Conservation (phyloP, 2,329 filamentous ascomycete genomes). For the Sporothrix sp. region DNA sequence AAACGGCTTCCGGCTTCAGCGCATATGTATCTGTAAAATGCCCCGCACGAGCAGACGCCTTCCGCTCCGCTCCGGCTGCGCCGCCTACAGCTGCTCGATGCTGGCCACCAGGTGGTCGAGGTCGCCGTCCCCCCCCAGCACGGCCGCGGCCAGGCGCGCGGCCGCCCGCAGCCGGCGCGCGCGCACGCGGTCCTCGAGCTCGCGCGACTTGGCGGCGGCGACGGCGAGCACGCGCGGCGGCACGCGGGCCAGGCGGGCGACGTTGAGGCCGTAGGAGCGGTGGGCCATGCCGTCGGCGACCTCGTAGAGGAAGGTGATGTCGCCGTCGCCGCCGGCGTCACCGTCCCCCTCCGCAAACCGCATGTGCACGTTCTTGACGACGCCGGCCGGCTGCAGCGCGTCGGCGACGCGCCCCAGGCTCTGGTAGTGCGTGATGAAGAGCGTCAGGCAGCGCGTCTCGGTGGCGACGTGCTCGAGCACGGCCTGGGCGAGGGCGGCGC, state of each 20-base stretch:
- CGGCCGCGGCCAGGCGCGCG: conserved; percentile 31
- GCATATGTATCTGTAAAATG: too few relatives aligned
- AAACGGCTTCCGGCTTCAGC: too few relatives aligned
- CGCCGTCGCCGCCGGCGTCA: conserved; percentile 22
- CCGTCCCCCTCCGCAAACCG: conserved; percentile 49
- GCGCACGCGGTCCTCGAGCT: conserved; percentile 67
- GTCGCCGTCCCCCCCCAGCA: conserved; percentile 25
- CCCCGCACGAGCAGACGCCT: too few relatives aligned
- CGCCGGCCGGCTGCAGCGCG: conserved; percentile 43
- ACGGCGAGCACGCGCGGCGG: conserved; percentile 67
- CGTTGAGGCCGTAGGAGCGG: conserved; percentile 88
- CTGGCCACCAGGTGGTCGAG: conserved; percentile 44
- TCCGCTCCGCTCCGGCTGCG: neutral
- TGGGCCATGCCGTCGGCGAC: conserved; percentile 86
- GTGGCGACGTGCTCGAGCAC: conserved; percentile 78
- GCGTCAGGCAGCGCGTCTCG: conserved; percentile 63
- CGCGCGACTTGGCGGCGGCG: conserved; percentile 66
- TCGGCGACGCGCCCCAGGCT: conserved; percentile 62
- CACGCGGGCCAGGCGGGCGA: conserved; percentile 75
- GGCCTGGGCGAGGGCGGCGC: conserved; percentile 87
- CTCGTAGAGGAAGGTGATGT: conserved; percentile 92
- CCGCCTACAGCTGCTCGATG: conserved; percentile 47
- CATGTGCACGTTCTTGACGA: conserved; percentile 89
- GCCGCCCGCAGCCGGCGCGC: conserved; percentile 49
- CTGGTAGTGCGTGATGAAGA: conserved; percentile 99